These are phyloP conservation scores for Dunaliella salina DNA, from an alignment of 163 green algal species.

Conservation along the genomic window DNA sequence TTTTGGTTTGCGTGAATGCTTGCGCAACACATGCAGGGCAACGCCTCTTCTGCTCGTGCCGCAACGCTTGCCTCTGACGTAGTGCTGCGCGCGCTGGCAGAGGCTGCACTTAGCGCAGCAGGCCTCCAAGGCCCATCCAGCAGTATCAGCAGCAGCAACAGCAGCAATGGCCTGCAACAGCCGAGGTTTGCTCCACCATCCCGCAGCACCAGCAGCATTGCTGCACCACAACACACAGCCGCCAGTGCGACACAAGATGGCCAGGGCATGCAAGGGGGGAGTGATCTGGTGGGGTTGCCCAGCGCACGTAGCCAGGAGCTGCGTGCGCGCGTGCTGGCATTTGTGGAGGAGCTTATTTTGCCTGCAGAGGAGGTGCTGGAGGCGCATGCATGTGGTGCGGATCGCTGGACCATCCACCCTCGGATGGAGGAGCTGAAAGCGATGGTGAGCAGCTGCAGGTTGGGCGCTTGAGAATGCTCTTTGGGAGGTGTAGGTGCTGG, in stretches of 20 bases:
- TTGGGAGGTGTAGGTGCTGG: too few relatives aligned
- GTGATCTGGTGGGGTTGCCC: slow-evolving; percentile 8
- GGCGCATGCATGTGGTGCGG: slow-evolving; percentile 30
- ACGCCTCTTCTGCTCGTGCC: slow-evolving; percentile 79
- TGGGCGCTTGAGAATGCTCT: too few relatives aligned
- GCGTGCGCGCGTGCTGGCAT: slow-evolving; percentile 42
- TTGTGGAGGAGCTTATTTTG: slow-evolving; percentile 73
- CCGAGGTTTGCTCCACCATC: too few relatives aligned
- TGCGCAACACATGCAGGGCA: slow-evolving; percentile 42
- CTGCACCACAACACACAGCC: too few relatives aligned
- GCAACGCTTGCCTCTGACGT: slow-evolving; percentile 39
- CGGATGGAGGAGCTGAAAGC: slow-evolving; percentile 76
- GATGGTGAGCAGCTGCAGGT: slow-evolving; percentile 23
- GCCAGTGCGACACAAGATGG: too few relatives aligned
- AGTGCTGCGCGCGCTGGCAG: slow-evolving; percentile 59
- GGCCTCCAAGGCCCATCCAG: neutral
- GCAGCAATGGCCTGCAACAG: too few relatives aligned
- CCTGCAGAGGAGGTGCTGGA: slow-evolving; percentile 66
- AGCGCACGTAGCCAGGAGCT: slow-evolving; percentile 2
- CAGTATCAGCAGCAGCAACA: neutral
- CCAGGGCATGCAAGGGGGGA: neutral
- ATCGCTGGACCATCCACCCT: slow-evolving; percentile 80
- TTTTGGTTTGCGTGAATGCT: too few relatives aligned
- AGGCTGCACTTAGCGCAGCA: slow-evolving; percentile 38
- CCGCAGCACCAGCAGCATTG: too few relatives aligned